phyloP scores from a whole-genome alignment of 108 stramenopile species.

The Seminavis robusta region DNA sequence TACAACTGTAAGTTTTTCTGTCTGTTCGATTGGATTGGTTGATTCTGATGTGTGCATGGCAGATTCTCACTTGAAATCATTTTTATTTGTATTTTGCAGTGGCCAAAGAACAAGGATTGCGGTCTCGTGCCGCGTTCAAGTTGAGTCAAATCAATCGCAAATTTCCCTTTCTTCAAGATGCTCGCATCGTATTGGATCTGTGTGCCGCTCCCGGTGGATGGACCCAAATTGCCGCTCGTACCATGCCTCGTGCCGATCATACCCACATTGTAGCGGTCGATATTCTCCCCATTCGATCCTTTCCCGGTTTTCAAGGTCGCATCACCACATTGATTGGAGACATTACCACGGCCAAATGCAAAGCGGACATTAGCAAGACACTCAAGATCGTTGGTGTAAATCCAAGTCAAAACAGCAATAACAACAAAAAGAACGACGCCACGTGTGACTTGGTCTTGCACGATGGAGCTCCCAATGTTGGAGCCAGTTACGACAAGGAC shows the following conservation, averaged over 20 bases:
- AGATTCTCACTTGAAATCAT: background rate
- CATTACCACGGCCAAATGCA: slow-evolving; percentile 96
- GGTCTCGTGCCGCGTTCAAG: slow-evolving; percentile 97
- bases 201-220: slow-evolving; percentile 99
- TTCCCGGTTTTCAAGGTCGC: slow-evolving; percentile 35
- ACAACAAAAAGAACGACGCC: background rate
- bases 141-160: slow-evolving; percentile 98
- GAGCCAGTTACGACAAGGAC: slow-evolving; percentile 94
- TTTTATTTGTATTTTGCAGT: slow-evolving; percentile 40
- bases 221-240: slow-evolving; percentile 93
- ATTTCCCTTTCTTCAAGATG: slow-evolving; percentile 79
- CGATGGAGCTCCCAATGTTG: slow-evolving; percentile 99
- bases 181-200: slow-evolving; percentile 91
- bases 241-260: slow-evolving; percentile 17
- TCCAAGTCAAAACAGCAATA: too few relatives aligned
- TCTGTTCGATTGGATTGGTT: background rate
- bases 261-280: slow-evolving; percentile 94
- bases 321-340: slow-evolving; percentile 95
- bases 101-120: slow-evolving; percentile 98
- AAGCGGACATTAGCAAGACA: slow-evolving; percentile 74
- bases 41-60: slow-evolving; percentile 1
- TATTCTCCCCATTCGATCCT: slow-evolving; percentile 91
- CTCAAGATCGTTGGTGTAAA: slow-evolving; percentile 3
- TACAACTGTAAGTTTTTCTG: slow-evolving; percentile 68
- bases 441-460: slow-evolving; percentile 94